Conservation (phyloP, 2,329 filamentous ascomycete species). For the Epicoccum sorghinum region DNA sequence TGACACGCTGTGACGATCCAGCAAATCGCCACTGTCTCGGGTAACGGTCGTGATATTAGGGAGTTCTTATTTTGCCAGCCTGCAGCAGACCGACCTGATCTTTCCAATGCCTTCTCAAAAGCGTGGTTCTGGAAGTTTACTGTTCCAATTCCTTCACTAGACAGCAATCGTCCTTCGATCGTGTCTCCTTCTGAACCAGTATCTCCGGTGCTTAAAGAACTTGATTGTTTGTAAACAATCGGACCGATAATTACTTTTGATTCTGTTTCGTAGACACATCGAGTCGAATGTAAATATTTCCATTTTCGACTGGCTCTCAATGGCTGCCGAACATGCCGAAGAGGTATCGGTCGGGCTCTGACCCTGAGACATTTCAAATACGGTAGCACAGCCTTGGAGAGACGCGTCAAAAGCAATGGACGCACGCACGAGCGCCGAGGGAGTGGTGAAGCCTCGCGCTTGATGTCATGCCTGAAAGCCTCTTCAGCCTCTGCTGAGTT, state of each 20-base stretch:
- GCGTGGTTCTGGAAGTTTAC: neutral
- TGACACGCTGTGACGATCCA: neutral
- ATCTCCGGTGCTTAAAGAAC: neutral
- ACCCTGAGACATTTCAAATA: slow-evolving; percentile 9
- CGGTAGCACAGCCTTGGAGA: slow-evolving; percentile 3
- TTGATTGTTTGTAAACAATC: slow-evolving; percentile 12
- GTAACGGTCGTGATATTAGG: neutral
- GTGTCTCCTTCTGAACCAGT: neutral
- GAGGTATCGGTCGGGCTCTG: slow-evolving; percentile 2
- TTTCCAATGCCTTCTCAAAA: neutral
- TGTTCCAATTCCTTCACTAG: neutral
- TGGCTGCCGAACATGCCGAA: slow-evolving; percentile 5
- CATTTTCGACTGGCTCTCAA: slow-evolving; percentile 8
- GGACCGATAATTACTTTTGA: slow-evolving; percentile 14
- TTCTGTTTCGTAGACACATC: slow-evolving; percentile 2
- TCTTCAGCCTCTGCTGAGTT: neutral
- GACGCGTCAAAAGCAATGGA: slow-evolving; percentile 14
- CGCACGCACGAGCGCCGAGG: neutral
- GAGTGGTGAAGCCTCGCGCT: neutral
- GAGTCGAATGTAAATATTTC: neutral
- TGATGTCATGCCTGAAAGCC: neutral
- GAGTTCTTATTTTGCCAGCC: neutral
- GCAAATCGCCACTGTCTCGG: neutral
- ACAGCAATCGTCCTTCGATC: neutral
- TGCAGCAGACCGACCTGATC: neutral